These are phyloP conservation scores for Antrodiella citrinella DNA, from an alignment of 768 basidiomycete species.

Conservation along the genomic window DNA sequence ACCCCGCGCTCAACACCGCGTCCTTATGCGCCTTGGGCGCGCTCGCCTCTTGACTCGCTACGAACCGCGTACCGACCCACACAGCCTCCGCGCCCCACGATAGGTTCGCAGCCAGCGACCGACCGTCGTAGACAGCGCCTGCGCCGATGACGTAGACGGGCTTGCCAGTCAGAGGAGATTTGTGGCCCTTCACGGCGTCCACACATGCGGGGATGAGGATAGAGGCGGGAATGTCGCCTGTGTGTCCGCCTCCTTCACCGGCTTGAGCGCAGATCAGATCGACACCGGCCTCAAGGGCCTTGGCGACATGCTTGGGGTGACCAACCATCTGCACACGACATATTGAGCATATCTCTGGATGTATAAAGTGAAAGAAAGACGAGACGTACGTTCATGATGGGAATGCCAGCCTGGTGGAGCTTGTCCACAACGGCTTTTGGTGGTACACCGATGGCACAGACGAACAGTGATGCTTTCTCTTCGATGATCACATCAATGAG, in stretches of 20 bases:
- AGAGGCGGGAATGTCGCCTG: slow-evolving; percentile 75
- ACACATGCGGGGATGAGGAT: slow-evolving; percentile 90
- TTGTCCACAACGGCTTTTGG: slow-evolving; percentile 72
- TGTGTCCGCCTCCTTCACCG: slow-evolving; percentile 70
- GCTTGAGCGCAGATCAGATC: slow-evolving; percentile 94
- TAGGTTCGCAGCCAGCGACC: slow-evolving; percentile 80
- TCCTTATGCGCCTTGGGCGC: slow-evolving; percentile 86
- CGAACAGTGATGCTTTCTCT: slow-evolving; percentile 81
- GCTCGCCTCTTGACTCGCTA: slow-evolving; percentile 71
- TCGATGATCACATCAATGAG: slow-evolving; percentile 90
- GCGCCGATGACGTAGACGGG: slow-evolving; percentile 88
- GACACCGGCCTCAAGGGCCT: slow-evolving; percentile 76
- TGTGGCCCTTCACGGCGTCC: slow-evolving; percentile 70
- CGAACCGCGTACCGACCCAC: slow-evolving; percentile 65
- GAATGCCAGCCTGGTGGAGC: slow-evolving; percentile 78
- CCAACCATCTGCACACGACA: slow-evolving; percentile 64
- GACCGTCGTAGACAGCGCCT: slow-evolving; percentile 86
- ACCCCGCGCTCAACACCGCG: slow-evolving; percentile 56
- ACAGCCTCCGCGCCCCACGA: slow-evolving; percentile 87
- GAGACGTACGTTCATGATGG: slow-evolving; percentile 69
- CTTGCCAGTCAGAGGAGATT: slow-evolving; percentile 71
- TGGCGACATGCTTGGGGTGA: slow-evolving; percentile 83
- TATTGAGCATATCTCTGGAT: not conserved
- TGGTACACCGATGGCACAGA: slow-evolving; percentile 86
- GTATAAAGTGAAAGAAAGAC: not conserved